Conservation (phyloP, 441 rosid genomes). For the Raphanus hybrid region DNA sequence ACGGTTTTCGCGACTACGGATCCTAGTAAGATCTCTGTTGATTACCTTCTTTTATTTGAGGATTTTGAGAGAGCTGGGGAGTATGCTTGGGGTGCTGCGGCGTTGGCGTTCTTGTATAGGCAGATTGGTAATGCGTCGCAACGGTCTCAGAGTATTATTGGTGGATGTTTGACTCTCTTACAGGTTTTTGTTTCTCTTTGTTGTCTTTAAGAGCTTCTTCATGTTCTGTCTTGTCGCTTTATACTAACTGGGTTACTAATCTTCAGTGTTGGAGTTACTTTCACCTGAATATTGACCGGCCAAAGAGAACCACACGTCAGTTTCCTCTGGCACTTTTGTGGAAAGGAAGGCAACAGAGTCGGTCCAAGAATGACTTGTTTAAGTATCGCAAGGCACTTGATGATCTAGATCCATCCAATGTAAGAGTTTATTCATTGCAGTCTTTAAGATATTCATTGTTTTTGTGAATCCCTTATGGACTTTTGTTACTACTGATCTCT, state of each 20-base stretch:
- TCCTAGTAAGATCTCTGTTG: slow-evolving; percentile 73
- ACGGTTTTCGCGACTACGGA: slow-evolving; percentile 77
- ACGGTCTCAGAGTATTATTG: slow-evolving; percentile 77
- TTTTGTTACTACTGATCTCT: background rate
- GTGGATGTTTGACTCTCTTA: slow-evolving; percentile 76
- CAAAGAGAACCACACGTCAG: slow-evolving; percentile 52
- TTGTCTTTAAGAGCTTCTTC: background rate
- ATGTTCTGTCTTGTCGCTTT: slow-evolving; percentile 8
- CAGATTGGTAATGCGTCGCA: slow-evolving; percentile 78
- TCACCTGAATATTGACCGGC: slow-evolving; percentile 71
- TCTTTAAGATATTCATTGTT: background rate
- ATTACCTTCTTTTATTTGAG: slow-evolving; percentile 65
- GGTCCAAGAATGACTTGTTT: slow-evolving; percentile 63
- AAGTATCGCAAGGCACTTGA: no score
- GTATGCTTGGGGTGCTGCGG: slow-evolving; percentile 86
- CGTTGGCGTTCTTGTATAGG: slow-evolving; percentile 71
- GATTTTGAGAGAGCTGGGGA: slow-evolving; percentile 73
- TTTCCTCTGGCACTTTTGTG: slow-evolving; percentile 75
- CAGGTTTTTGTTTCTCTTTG: slow-evolving; percentile 53
- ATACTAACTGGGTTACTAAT: background rate
- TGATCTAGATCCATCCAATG: slow-evolving; percentile 36
- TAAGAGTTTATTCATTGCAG: background rate
- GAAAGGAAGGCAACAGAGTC: slow-evolving; percentile 74
- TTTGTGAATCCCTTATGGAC: background rate
- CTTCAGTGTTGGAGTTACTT: slow-evolving; percentile 83